phyloP scores from a whole-genome alignment of 2,329 filamentous ascomycete species.

The Exophiala dermatitidis region DNA sequence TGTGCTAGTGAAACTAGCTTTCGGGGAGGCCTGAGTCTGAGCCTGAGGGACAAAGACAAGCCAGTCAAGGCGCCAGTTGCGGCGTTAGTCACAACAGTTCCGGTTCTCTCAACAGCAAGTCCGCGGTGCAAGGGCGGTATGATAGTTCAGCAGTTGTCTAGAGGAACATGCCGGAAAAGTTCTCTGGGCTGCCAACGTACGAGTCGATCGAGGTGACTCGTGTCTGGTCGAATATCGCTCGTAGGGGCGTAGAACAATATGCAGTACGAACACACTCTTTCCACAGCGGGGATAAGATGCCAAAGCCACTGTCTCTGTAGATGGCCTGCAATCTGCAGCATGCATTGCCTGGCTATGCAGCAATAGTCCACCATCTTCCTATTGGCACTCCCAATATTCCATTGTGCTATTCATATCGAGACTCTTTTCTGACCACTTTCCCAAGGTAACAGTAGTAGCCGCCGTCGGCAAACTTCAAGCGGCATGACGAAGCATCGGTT shows the following conservation, averaged over 20 bases:
- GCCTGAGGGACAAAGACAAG: not conserved
- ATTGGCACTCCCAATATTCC: not conserved
- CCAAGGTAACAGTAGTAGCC: conserved; percentile 4
- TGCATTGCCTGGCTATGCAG: not conserved
- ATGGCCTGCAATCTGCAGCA: not conserved
- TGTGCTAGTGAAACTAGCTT: conserved; percentile 13
- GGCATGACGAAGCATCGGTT: not conserved
- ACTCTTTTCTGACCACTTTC: not conserved
- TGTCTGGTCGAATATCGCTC: no score
- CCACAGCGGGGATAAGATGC: not conserved
- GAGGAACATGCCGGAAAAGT: no score
- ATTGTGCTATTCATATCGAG: not conserved
- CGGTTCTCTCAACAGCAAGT: no score
- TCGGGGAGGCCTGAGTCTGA: conserved; percentile 14
- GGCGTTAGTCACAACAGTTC: not conserved
- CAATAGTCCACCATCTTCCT: not conserved
- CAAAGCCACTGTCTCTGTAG: not conserved
- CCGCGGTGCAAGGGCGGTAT: no score
- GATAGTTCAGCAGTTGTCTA: no score
- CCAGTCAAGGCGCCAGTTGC: not conserved
- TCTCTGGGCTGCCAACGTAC: no score
- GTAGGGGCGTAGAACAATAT: no score
- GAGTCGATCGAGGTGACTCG: no score
- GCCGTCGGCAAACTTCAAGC: no score
- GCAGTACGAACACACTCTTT: no score